Evolutionary conservation across 345 rosid species (phyloP).

Genomic region (Lagerstroemia speciosa): DNA sequence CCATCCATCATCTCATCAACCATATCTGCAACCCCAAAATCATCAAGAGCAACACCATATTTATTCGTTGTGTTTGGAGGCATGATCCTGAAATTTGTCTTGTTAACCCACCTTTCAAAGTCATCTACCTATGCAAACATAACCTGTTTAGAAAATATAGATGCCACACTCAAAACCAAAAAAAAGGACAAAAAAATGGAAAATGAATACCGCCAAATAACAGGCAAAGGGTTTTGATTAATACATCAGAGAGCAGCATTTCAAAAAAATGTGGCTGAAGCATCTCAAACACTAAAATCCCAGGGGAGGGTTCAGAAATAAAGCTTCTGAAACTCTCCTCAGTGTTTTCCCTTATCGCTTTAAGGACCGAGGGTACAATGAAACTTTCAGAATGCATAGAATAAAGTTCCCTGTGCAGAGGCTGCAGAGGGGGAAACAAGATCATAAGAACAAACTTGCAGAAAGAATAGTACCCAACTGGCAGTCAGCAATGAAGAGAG

Average conservation of each 20-base stretch:
- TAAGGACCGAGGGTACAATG: constrained; percentile 69
- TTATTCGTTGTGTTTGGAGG: constrained; percentile 93
- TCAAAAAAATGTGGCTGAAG: constrained; percentile 66
- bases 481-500: background rate
- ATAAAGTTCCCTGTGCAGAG: constrained; percentile 58
- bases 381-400: constrained; percentile 41
- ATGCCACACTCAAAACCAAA: constrained; percentile 17
- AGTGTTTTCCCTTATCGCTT: constrained; percentile 46
- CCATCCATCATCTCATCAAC: constrained; percentile 71
- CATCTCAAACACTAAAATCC: constrained; percentile 75
- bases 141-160: constrained; percentile 33
- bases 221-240: constrained; percentile 3
- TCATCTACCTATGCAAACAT: constrained; percentile 66
- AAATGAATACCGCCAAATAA: background rate
- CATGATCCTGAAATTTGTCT: constrained; percentile 66
- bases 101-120: constrained; percentile 79
- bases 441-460: background rate
- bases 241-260: constrained; percentile 68
- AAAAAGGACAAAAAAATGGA: no score
- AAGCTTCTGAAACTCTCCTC: constrained; percentile 58
- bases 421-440: constrained; percentile 40
- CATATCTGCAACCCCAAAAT: constrained; percentile 85
- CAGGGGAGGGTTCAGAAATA: constrained; percentile 50
- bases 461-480: background rate
- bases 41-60: constrained; percentile 89